Base-by-base conservation (phyloP, 108 stramenopile species). In the Skeletonema potamos region DNA sequence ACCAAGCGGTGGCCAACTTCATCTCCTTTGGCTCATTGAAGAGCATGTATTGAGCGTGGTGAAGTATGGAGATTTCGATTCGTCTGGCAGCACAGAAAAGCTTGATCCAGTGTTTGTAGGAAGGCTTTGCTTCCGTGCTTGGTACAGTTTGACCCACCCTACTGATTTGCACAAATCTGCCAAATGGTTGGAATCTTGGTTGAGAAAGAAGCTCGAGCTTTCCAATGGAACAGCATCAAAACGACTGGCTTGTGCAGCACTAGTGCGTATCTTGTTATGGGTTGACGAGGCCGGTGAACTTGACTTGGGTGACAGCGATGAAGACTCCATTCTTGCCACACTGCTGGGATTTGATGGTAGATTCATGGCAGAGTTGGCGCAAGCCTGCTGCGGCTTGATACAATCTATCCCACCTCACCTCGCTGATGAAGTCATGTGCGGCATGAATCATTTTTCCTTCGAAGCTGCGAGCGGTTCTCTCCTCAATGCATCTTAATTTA, bases 71-170 rank as follows among this genome's bases (percentile, higher is more conserved):
- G 87, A 94, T 10, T 91, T 94, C 39, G 67, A 88, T 24, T 29
- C 81, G 0, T 28, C 54, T 26, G 70, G 83, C 26, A 64, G 33
- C 37, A 73, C 82, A 34, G 93, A 86, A 12, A 63, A 63, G 27
- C 72, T 91, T 8, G 88, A 89, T 64, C 91, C 93, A 34, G 86
- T 91, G 22, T 85, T 86, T 68, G 87, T 85, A 20, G 88, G 89
- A 6, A 62, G 79, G 30, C 66, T 82, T 11, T 84, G 86, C 60
- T 84, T 95, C 51, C 87, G 91, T 37, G 77, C 86, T 11, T 95
- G 91, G 91, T 74, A 76, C 11, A 64, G 63, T 41, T 61, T 91
- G 32, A 82, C 80, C 26, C 64, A 79, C 59, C 69, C 76, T 17
- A 71, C 74, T n/a, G 60, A 26, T 18, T 34, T 18, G n/a, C 32